Evolutionary conservation across 2,329 filamentous ascomycete species (phyloP).

Genomic region (Microsporum ferrugineum): DNA sequence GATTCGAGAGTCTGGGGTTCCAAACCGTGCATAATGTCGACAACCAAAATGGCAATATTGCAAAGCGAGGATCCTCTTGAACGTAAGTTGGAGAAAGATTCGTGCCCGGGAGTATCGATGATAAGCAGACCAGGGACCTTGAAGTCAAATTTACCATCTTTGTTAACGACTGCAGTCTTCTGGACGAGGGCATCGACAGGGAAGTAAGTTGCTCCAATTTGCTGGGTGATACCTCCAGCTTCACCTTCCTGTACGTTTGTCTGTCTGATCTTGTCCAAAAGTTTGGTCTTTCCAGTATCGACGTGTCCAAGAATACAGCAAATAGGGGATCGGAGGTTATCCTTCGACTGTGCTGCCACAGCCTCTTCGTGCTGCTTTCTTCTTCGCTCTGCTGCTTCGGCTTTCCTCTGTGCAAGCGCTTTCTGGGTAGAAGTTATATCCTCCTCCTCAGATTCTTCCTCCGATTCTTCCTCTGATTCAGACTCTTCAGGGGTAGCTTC

Average conservation of each 20-base stretch:
- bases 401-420: constrained; percentile 67
- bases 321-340: constrained; percentile 92
- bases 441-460: constrained; percentile 50
- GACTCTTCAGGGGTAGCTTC: constrained; percentile 33
- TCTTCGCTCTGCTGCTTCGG: constrained; percentile 75
- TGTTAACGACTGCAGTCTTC: constrained; percentile 90
- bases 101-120: constrained; percentile 98
- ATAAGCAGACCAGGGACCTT: constrained; percentile 93
- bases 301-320: constrained; percentile 99
- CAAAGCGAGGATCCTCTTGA: constrained; percentile 95
- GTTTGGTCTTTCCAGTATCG: constrained; percentile 99
- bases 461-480: constrained; percentile 46
- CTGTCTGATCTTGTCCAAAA: constrained; percentile 95
- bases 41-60: constrained; percentile 97
- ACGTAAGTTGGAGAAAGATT: constrained; percentile 97
- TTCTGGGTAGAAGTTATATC: constrained; percentile 59
- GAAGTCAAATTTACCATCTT: constrained; percentile 81
- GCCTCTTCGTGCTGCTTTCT: constrained; percentile 87
- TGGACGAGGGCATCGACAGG: constrained; percentile 82
- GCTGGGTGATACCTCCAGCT: constrained; percentile 98
- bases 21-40: constrained; percentile 99
- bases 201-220: constrained; percentile 99
- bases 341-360: constrained; percentile 77
- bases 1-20: constrained; percentile 96
- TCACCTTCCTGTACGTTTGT: constrained; percentile 98